Evolutionary conservation across 2,329 filamentous ascomycete genomes (phyloP).

Genomic region (Hymenoscyphus repandus): DNA sequence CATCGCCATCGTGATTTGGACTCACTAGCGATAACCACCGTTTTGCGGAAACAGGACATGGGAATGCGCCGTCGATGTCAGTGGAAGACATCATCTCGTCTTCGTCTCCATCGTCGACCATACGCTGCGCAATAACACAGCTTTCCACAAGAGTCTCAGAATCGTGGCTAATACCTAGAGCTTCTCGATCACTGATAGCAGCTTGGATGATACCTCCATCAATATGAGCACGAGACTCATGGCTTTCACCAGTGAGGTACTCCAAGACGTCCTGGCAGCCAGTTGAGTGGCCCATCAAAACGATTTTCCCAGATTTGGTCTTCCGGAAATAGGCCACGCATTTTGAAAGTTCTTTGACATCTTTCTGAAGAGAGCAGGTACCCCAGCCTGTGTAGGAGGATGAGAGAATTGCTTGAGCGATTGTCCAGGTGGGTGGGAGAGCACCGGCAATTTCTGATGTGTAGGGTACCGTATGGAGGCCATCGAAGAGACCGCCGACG

Average conservation of each 20-base stretch:
- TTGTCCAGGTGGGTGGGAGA: conserved; percentile 36
- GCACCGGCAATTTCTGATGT: conserved; percentile 34
- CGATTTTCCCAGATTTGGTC: conserved; percentile 46
- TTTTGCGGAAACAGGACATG: conserved; percentile 47
- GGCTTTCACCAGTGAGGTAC: conserved; percentile 43
- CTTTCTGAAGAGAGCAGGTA: conserved; percentile 39
- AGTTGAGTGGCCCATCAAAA: conserved; percentile 65
- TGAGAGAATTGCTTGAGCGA: conserved; percentile 42
- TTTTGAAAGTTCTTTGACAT: conserved; percentile 43
- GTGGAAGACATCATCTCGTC: conserved; percentile 39
- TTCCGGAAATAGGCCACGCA: conserved; percentile 43
- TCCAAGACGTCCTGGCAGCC: conserved; percentile 66
- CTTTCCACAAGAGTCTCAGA: conserved; percentile 31
- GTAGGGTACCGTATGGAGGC: conserved; percentile 42
- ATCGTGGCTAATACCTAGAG: conserved; percentile 36
- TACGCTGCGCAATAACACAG: conserved; percentile 35
- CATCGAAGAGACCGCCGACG: conserved; percentile 50
- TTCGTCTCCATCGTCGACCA: conserved; percentile 38
- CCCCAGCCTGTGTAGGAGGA: conserved; percentile 38
- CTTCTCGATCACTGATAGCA: conserved; percentile 59
- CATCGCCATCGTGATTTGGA: conserved; percentile 49
- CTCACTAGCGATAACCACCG: conserved; percentile 54
- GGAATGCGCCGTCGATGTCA: conserved; percentile 25
- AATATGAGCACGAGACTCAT: conserved; percentile 37
- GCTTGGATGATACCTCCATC: conserved; percentile 64